Evolutionary conservation across 306 rosid genomes (phyloP).

Genomic region (Elaeagnus macrophylla): DNA sequence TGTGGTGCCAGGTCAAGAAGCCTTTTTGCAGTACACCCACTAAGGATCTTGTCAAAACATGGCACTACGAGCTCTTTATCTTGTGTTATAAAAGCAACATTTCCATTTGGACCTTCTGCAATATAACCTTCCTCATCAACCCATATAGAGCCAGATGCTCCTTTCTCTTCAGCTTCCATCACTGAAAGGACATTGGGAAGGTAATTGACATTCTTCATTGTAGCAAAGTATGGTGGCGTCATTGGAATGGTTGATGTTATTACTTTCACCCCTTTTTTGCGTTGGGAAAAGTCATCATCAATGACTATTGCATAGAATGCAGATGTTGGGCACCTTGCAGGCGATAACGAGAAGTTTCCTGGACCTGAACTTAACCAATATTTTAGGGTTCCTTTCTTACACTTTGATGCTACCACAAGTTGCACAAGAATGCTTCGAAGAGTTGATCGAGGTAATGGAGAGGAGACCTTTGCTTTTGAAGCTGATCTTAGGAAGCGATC

Average conservation of each 20-base stretch:
- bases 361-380: slow-evolving; percentile 94
- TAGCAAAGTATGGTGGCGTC: slow-evolving; percentile 62
- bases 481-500: slow-evolving; percentile 77
- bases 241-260: slow-evolving; percentile 67
- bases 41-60: slow-evolving; percentile 50
- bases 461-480: slow-evolving; percentile 56
- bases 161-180: slow-evolving; percentile 84
- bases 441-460: slow-evolving; percentile 45
- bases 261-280: slow-evolving; percentile 77
- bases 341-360: slow-evolving; percentile 72
- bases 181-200: slow-evolving; percentile 75
- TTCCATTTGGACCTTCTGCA: slow-evolving; percentile 96
- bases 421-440: slow-evolving; percentile 78
- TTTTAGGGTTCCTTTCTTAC: slow-evolving; percentile 68
- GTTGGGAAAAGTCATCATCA: slow-evolving; percentile 40
- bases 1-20: slow-evolving; percentile 63
- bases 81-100: slow-evolving; percentile 67
- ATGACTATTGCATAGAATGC: slow-evolving; percentile 90
- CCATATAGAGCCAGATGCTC: slow-evolving; percentile 74
- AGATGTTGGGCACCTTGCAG: slow-evolving; percentile 44
- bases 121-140: slow-evolving; percentile 71
- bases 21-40: slow-evolving; percentile 74
- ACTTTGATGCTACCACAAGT: slow-evolving; percentile 55
- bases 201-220: slow-evolving; percentile 77
- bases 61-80: slow-evolving; percentile 86